Evolutionary conservation across 768 basidiomycete species (phyloP).

Genomic region (Gymnopilus dilepis): DNA sequence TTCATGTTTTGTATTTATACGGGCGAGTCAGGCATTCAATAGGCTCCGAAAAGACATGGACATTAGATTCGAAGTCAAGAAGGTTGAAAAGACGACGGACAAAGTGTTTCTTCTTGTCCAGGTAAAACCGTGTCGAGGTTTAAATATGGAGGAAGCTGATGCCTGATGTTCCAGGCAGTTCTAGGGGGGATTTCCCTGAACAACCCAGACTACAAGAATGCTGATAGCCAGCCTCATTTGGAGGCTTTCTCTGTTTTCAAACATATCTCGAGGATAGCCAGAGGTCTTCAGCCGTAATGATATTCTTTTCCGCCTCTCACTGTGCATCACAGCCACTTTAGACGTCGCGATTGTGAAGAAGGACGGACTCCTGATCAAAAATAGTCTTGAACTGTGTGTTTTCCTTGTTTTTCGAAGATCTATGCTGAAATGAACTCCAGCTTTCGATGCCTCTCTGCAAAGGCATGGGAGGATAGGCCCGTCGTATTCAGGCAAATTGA

Average conservation of each 20-base stretch:
- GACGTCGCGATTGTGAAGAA: slow-evolving; percentile 74
- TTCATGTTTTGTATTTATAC: too few species aligned
- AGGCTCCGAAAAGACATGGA: slow-evolving; percentile 74
- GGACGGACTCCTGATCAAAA: slow-evolving; percentile 69
- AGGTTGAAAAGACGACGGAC: slow-evolving; percentile 70
- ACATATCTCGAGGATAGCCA: slow-evolving; percentile 76
- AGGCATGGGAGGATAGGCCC: slow-evolving; percentile 91
- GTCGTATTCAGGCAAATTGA: slow-evolving; percentile 86
- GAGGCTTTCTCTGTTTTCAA: slow-evolving; percentile 76
- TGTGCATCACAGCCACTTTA: slow-evolving; percentile 61
- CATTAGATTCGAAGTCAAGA: slow-evolving; percentile 78
- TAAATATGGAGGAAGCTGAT: not conserved
- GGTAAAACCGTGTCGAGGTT: slow-evolving; percentile 38
- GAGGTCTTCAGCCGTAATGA: slow-evolving; percentile 50
- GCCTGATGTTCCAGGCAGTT: slow-evolving; percentile 55
- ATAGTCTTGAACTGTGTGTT: slow-evolving; percentile 76
- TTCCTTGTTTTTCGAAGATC: not conserved
- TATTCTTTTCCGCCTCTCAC: slow-evolving; percentile 9
- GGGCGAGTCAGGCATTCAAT: slow-evolving; percentile 53
- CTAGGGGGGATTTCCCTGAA: slow-evolving; percentile 73
- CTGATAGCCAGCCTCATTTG: slow-evolving; percentile 73
- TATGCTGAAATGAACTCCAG: slow-evolving; percentile 39
- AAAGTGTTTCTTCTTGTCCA: slow-evolving; percentile 86
- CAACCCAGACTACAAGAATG: slow-evolving; percentile 64
- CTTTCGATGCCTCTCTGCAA: slow-evolving; percentile 77